Conservation (phyloP, 2,329 filamentous ascomycete species). For the Plectosphaerella cucumerina region DNA sequence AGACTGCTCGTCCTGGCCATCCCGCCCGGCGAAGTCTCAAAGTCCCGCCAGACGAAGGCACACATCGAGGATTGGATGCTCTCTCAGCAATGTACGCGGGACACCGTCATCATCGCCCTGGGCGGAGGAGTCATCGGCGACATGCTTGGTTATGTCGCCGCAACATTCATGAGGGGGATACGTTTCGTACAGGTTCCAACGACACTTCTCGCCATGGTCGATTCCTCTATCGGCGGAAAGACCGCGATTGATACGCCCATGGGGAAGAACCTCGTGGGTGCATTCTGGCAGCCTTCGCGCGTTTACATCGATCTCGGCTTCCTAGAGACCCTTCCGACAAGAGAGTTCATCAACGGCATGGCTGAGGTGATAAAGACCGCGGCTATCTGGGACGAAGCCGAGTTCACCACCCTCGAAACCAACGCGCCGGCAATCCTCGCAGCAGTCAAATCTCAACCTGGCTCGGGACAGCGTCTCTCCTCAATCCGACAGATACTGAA, state of each 20-base stretch:
- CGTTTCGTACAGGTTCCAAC: conserved; percentile 96
- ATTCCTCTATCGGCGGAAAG: conserved; percentile 97
- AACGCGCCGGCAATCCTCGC: conserved; percentile 74
- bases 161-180: conserved; percentile 97
- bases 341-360: conserved; percentile 98
- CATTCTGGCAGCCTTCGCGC: conserved; percentile 92
- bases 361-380: conserved; percentile 97
- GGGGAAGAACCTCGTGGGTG: conserved; percentile 92
- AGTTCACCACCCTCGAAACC: conserved; percentile 80
- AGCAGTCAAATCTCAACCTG: conserved; percentile 60
- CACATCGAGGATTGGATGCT: conserved; percentile 98
- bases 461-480: conserved; percentile 52
- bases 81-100: conserved; percentile 83
- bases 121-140: conserved; percentile 97
- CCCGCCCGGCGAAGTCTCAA: conserved; percentile 88
- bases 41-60: conserved; percentile 88
- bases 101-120: conserved; percentile 91
- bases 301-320: conserved; percentile 95
- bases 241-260: conserved; percentile 95
- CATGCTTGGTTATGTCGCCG: conserved; percentile 95
- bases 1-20: conserved; percentile 83
- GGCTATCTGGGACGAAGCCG: conserved; percentile 87
- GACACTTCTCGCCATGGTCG: conserved; percentile 92
- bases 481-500: conserved; percentile 69
- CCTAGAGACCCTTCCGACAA: conserved; percentile 80